These are phyloP conservation scores for Jaenimonas drosophilae DNA, from an alignment of 208 protist species.

Conservation along the genomic window DNA sequence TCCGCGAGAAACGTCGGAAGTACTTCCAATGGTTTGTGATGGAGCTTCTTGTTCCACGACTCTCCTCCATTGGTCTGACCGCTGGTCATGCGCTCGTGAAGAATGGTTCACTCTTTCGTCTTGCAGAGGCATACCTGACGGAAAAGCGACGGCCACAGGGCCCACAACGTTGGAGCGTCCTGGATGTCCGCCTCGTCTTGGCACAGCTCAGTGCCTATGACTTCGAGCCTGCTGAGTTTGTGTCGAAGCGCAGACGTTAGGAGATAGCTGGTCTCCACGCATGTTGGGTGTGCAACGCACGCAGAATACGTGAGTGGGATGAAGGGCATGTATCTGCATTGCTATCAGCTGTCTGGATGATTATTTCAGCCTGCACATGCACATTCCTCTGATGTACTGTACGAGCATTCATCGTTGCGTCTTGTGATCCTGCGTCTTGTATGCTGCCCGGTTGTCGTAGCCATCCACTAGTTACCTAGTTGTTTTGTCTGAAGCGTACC, in stretches of 20 bases:
- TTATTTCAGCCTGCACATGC: too few relatives aligned
- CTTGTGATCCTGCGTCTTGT: too few relatives aligned
- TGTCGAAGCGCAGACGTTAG: slow-evolving; percentile 2
- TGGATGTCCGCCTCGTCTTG: slow-evolving; percentile 48
- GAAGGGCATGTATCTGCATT: too few relatives aligned
- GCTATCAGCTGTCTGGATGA: too few relatives aligned
- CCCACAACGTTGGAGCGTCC: slow-evolving; percentile 47
- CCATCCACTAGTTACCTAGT: too few relatives aligned
- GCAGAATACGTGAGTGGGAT: too few relatives aligned
- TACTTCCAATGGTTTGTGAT: slow-evolving; percentile 37
- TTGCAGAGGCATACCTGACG: slow-evolving; percentile 4
- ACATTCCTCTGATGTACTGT: too few relatives aligned
- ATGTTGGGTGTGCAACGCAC: too few relatives aligned
- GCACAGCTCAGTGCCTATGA: slow-evolving; percentile 29
- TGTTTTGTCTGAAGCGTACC: too few relatives aligned
- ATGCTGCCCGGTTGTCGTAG: too few relatives aligned
- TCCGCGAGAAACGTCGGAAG: slow-evolving; percentile 8
- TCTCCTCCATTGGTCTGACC: slow-evolving; percentile 16
- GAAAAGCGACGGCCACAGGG: slow-evolving; percentile 22
- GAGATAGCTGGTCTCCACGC: neutral
- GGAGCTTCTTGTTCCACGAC: slow-evolving; percentile 18
- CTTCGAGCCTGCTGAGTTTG: slow-evolving; percentile 3
- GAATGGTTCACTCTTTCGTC: neutral
- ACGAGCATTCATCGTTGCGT: too few relatives aligned
- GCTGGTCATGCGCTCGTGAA: too few relatives aligned